Base-by-base conservation (phyloP, 148 eudicot species). In the Dianthus caryophyllus region DNA sequence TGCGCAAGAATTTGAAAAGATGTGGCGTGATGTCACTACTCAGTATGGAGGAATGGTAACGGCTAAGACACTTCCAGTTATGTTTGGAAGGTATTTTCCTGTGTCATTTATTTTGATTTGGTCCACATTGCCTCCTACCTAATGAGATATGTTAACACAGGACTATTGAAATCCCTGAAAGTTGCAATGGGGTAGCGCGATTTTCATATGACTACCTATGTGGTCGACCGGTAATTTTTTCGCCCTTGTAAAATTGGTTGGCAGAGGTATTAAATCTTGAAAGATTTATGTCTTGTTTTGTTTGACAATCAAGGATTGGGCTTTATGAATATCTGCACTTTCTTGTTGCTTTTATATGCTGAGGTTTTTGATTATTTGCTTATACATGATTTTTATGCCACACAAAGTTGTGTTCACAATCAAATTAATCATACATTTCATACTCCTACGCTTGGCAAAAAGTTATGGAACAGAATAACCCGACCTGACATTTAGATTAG, bases 141-240 rank as follows among this genome's bases (percentile, higher is more conserved):
- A 44, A 65, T 71, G 18, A 30, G 65, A 51, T 49, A 18, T 44
- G 27, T 50, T 67, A 56, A 49, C 51, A 29, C 82, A 94, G 98
- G 80, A 77, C 74, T 43, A 53, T 94, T 82, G 87, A 88, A 72
- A 92, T 88, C 73, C 82, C 82, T 31, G 79, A 90, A 79, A 81
- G 92, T 84, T 94, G 98, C 76, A 80, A 83, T 65, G 98, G 98
- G 54, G 85, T 81, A 61, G 98, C 98, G 65, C 81, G 92, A 51
- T 90, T 94, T 76, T 69, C 84, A 25, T 94, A 90, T 58, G 96
- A 94, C 15, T 84, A 90, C 75, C 84, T 94, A 29, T 94, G 96
- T 73, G 98, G 97, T 31, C 89, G 82, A 29, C 81, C 98, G 87
- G 98, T 94, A 84, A 71, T 56, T 58, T 53, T 15, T 51, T 53